Conservation (phyloP, 169 alveolate species). For the Neospora caninum region DNA sequence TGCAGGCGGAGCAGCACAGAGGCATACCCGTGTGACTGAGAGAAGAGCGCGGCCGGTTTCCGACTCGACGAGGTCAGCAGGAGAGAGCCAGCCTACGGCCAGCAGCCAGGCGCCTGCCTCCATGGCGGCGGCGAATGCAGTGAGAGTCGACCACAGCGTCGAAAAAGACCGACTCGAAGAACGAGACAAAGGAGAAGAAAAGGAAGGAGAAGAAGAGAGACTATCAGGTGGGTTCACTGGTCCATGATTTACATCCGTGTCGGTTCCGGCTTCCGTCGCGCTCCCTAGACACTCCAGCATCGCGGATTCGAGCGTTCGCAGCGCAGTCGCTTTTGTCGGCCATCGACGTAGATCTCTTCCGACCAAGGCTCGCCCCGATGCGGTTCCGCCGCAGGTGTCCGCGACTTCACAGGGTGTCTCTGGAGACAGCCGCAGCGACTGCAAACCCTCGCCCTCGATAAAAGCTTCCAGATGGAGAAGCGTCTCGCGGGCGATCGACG, state of each 20-base stretch:
- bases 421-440: neutral
- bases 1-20: neutral
- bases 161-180: neutral
- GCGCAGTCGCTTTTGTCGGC: neutral
- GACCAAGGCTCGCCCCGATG: neutral
- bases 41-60: neutral
- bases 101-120: constrained; percentile 1
- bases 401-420: neutral
- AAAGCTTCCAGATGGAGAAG: neutral
- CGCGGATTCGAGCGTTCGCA: neutral
- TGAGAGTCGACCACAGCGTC: neutral
- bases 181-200: no score
- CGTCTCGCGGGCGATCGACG: neutral
- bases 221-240: neutral
- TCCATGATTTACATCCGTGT: neutral
- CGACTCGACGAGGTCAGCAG: neutral
- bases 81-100: neutral
- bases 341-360: neutral
- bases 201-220: neutral
- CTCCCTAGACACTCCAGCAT: neutral
- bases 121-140: neutral
- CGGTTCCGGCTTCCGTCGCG: neutral
- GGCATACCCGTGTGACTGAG: neutral
- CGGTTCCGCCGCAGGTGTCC: neutral
- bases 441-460: neutral